phyloP scores from a whole-genome alignment of 2,329 filamentous ascomycete genomes.

The Leptographium procerum region DNA sequence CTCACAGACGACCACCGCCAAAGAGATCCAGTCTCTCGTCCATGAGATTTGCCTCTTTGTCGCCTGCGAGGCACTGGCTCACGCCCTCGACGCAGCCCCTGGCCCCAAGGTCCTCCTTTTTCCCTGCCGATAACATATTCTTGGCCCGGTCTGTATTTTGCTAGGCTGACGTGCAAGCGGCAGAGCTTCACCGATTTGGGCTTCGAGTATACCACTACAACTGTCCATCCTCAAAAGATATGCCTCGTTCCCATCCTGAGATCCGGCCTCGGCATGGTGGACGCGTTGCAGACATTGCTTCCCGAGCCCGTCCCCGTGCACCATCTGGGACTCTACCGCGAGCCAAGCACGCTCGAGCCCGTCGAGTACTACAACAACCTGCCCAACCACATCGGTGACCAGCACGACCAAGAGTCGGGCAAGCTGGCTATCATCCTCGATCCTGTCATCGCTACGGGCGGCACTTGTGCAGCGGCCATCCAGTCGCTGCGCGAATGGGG shows the following conservation, averaged over 20 bases:
- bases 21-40: slow-evolving; percentile 70
- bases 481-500: slow-evolving; percentile 87
- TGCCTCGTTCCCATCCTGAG: slow-evolving; percentile 87
- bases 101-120: slow-evolving; percentile 49
- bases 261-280: slow-evolving; percentile 83
- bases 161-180: not conserved
- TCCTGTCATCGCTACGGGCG: slow-evolving; percentile 87
- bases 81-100: slow-evolving; percentile 43
- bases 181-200: slow-evolving; percentile 72
- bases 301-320: slow-evolving; percentile 72
- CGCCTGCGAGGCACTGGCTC: slow-evolving; percentile 66
- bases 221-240: slow-evolving; percentile 53
- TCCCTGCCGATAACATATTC: not conserved
- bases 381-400: slow-evolving; percentile 51
- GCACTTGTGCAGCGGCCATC: slow-evolving; percentile 80
- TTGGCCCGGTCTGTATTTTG: no score
- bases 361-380: slow-evolving; percentile 99
- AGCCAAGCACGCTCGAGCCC: slow-evolving; percentile 73
- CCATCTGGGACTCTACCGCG: slow-evolving; percentile 90
- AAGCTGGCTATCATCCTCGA: slow-evolving; percentile 75
- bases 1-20: slow-evolving; percentile 55
- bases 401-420: slow-evolving; percentile 25
- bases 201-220: slow-evolving; percentile 58
- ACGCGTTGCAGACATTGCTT: slow-evolving; percentile 74
- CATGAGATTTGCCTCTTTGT: slow-evolving; percentile 80